Evolutionary conservation across 164 flowering plant genomes (phyloP), one percentile per base, ranked within the genome.

Genomic region (Magnolia officinalis): DNA sequence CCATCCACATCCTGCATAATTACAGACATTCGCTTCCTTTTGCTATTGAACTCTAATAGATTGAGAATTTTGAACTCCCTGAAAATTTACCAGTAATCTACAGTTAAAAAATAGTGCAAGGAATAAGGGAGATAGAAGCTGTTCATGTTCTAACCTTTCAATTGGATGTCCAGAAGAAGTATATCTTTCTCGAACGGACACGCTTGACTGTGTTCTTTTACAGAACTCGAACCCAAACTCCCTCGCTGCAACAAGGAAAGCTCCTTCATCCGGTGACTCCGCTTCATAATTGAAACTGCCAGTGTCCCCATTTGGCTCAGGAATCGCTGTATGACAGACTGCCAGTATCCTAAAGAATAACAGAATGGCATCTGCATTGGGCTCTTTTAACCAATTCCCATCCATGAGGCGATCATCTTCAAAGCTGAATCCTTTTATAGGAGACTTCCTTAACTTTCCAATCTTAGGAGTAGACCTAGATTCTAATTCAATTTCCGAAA

Each of bases 221-320:
- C 85, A 88, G 78, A 94, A 96, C 80, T 96, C 97, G 82, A 96
- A 94, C 51, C 99, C 99, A 88, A 96, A 93, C 84, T 94, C 98
- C 83, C 96, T 90, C 14, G 98, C 99, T 23, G 99, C 98, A 84
- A 91, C 91, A 75, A 96, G 92, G 85, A 96, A 94, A n/a, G 98
- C 89, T 37, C 84, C 96, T 89, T 96, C 99, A 86, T 96, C 99
- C 6, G 99, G 99, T 24, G 99, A 96, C 85, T 96, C 99, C 21
- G 98, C 97, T 82, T 94, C 99, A 81, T 91, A 96, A 11, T 84
- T 91, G 72, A 81, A 81, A 74, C 74, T 73, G 20, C 94, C 95
- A 58, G 90, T 92, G 82, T 88, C 94, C 82, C 91, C 96, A 82
- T 92, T 90, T 73, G 72, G 82, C 85, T 94, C 98, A 14, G 99